Conservation (phyloP, 306 rosid genomes). For the Benincasa hispida region DNA sequence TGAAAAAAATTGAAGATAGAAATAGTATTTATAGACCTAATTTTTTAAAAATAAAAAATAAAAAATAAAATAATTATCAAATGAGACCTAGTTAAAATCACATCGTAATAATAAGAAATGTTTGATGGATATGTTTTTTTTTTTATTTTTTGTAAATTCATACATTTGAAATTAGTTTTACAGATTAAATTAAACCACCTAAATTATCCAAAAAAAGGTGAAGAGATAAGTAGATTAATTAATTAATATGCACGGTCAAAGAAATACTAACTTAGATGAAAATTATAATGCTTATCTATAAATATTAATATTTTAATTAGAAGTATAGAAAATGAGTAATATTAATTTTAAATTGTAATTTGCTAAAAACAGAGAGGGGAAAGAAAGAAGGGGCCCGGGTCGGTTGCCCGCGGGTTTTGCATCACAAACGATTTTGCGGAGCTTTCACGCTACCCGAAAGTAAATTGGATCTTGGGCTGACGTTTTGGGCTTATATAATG, state of each 20-base stretch:
- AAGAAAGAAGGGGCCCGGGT: background rate
- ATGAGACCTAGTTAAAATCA: too few relatives aligned
- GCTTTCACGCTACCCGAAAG: constrained; percentile 6
- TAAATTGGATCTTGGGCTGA: background rate
- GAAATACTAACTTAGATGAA: background rate
- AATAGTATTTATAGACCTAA: too few relatives aligned
- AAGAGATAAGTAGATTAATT: background rate
- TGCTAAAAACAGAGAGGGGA: background rate
- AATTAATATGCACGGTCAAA: background rate
- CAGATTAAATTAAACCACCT: background rate
- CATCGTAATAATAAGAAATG: background rate
- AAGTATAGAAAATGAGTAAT: background rate
- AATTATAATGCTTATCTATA: background rate
- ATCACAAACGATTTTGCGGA: background rate
- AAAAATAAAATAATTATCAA: too few relatives aligned
- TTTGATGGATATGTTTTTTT: background rate
- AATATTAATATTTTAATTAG: background rate
- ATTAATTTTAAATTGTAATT: background rate
- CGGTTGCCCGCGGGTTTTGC: background rate
- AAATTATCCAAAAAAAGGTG: background rate
- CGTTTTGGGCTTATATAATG: background rate
- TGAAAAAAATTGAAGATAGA: too few relatives aligned
- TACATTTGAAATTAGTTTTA: background rate
- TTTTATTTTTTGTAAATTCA: background rate
- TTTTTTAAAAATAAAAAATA: too few relatives aligned